Base-by-base conservation (phyloP, 257 asterid genomes). In the Solanum paucissectum region DNA sequence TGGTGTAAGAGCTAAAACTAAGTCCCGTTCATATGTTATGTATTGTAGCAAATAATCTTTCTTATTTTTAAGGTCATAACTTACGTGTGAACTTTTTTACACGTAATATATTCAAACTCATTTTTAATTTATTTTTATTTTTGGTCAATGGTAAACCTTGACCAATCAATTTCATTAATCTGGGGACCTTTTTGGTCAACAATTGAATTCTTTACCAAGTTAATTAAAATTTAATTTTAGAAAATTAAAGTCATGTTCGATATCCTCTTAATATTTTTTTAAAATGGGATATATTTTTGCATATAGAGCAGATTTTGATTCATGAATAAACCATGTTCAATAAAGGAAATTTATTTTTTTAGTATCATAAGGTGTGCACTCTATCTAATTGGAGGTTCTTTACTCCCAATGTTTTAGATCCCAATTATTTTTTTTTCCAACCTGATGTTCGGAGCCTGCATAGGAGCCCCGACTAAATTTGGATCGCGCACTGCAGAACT, bases 401-500 rank as follows among this genome's bases (percentile, higher is more conserved):
- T 52, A 52, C 23, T 52, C 62, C 62, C 23, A 64, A 23, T 64
- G 25, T 64, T 23, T 23, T n/a, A 23, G 72, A 64, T 64, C 72
- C 72, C 72, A 64, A 64, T n/a, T n/a, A n/a, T 6, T 42, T 14
- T 16, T 10, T 46, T 46, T 46, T 12, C 1, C 49, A 42, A 12
- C 6, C 6, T 0, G 2, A 46, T 46, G 18, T 4, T 46, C 18
- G 1, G 1, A 46, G 55, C 18, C 6, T 44, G 18, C 1, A 44
- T 44, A 12, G 55, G 18, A 46, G 20, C 18, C 1, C 20, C 55
- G 55, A 46, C 2, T 46, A 46, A 46, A 46, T 46, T 46, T 46
- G 6, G 0, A 52, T 52, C 23, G 0, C 9, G 23, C 9, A 52
- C 23, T 46, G 2, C 1, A 12, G 2, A 0, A 18, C 10, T 18